Percentiles rank a stretch among this genome's conserved stretches.
Evolutionary conservation across 768 basidiomycete species (phyloP).

Genomic region (Psilocybe sp.): DNA sequence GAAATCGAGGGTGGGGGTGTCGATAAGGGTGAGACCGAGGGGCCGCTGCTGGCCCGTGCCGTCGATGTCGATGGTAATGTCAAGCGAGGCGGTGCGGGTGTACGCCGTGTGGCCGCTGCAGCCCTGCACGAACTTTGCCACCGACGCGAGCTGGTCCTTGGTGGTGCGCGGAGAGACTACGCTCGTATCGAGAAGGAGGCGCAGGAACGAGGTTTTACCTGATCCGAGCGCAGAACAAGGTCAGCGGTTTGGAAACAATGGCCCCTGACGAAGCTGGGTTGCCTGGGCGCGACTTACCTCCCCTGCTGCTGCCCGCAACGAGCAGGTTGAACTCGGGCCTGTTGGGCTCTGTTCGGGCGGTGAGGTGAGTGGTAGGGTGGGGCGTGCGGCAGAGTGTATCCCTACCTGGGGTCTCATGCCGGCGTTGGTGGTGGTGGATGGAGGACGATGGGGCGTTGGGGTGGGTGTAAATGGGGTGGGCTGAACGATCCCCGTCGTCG

Average conservation of each 20-base stretch:
- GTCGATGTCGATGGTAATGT: constrained; percentile 61
- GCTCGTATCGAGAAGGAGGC: constrained; percentile 81
- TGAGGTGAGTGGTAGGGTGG: constrained; percentile 15
- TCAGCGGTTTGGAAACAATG: constrained; percentile 10
- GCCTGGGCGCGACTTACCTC: constrained; percentile 42
- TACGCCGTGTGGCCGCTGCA: constrained; percentile 69
- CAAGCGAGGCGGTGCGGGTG: constrained; percentile 68
- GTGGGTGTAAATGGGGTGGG: constrained; percentile 19
- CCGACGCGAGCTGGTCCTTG: constrained; percentile 74
- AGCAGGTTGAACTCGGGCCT: constrained; percentile 61
- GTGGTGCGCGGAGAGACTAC: constrained; percentile 58
- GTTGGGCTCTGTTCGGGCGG: constrained; percentile 25
- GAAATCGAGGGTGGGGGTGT: constrained; percentile 81
- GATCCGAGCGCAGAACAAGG: constrained; percentile 33
- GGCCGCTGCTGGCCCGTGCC: constrained; percentile 41
- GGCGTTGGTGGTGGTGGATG: constrained; percentile 13
- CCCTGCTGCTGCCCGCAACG: constrained; percentile 71
- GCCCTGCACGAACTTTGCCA: constrained; percentile 81
- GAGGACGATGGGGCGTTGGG: constrained; percentile 7
- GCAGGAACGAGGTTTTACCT: constrained; percentile 86
- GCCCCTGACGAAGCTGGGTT: background rate
- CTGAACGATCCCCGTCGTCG: constrained; percentile 37
- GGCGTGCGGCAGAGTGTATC: constrained; percentile 10
- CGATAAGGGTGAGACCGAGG: constrained; percentile 69
- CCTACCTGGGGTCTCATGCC: constrained; percentile 38